Conservation (phyloP, 345 rosid genomes). For the Limnanthes douglasii region DNA sequence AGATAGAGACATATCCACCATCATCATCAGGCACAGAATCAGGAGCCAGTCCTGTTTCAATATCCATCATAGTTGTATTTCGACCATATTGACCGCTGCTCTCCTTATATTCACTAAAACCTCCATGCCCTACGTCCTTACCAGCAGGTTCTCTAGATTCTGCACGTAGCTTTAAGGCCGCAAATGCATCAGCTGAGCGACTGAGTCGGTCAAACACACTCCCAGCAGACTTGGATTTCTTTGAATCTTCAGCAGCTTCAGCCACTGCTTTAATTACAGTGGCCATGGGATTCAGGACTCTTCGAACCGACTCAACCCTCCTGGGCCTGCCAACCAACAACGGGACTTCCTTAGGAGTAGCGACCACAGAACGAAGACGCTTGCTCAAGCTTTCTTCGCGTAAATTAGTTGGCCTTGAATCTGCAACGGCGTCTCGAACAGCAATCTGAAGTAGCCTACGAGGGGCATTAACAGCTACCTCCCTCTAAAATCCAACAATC, state of each 20-base stretch:
- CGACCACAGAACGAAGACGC: constrained; percentile 83
- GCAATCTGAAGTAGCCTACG: constrained; percentile 91
- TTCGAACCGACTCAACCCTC: constrained; percentile 53
- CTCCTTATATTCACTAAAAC: constrained; percentile 18
- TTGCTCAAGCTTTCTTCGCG: constrained; percentile 41
- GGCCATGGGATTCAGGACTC: constrained; percentile 55
- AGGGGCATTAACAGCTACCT: constrained; percentile 52
- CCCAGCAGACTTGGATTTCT: constrained; percentile 36
- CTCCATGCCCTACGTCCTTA: constrained; percentile 29
- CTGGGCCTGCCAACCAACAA: constrained; percentile 25
- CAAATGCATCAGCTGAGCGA: constrained; percentile 22
- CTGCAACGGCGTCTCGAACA: constrained; percentile 87
- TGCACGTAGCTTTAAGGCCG: constrained; percentile 13
- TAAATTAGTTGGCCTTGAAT: constrained; percentile 28
- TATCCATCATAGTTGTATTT: constrained; percentile 24
- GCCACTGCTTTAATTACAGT: constrained; percentile 76
- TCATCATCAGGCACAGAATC: constrained; percentile 29
- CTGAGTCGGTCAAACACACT: constrained; percentile 94
- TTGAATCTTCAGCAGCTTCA: constrained; percentile 84
- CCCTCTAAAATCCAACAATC: too few species aligned
- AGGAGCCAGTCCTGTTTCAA: constrained; percentile 27
- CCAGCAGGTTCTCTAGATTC: constrained; percentile 20
- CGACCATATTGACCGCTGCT: constrained; percentile 15
- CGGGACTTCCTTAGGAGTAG: constrained; percentile 35
- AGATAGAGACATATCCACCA: constrained; percentile 22